Evolutionary conservation across 306 rosid genomes (phyloP).

Genomic region (Biancaea sappan): DNA sequence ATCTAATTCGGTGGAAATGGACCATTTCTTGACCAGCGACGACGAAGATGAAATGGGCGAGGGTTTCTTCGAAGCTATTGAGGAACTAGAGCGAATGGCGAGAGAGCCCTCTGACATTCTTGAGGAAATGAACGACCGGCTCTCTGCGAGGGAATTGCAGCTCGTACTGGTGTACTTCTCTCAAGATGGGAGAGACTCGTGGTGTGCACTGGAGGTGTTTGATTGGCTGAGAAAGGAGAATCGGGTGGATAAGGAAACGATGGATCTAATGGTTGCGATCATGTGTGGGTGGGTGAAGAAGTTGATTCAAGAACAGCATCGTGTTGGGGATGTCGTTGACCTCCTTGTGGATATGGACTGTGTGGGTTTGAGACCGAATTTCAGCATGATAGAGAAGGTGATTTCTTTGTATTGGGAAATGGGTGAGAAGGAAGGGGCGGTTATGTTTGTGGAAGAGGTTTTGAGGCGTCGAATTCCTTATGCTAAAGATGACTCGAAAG

Average conservation of each 20-base stretch:
- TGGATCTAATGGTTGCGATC: conserved; percentile 94
- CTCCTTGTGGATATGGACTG: conserved; percentile 96
- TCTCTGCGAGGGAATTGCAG: conserved; percentile 84
- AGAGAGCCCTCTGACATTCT: conserved; percentile 97
- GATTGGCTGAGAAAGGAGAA: conserved; percentile 97
- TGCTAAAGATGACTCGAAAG: conserved; percentile 51
- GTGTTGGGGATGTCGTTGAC: conserved; percentile 81
- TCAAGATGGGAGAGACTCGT: conserved; percentile 95
- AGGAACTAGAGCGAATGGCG: conserved; percentile 89
- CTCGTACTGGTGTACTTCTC: conserved; percentile 92
- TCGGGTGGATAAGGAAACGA: conserved; percentile 90
- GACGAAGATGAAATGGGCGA: conserved; percentile 93
- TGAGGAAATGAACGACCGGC: conserved; percentile 91
- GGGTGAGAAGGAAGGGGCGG: conserved; percentile 76
- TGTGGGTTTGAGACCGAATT: conserved; percentile 88
- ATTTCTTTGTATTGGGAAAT: conserved; percentile 95
- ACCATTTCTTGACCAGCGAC: conserved; percentile 81
- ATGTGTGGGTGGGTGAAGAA: conserved; percentile 96
- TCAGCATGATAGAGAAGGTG: conserved; percentile 94
- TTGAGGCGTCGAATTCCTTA: conserved; percentile 64
- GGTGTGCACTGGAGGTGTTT: conserved; percentile 98
- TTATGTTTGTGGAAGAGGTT: conserved; percentile 76
- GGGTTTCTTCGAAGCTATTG: conserved; percentile 87
- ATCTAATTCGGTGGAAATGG: conserved; percentile 73
- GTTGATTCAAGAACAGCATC: conserved; percentile 66